These are phyloP conservation scores for Heterobasidion occidentale DNA, from an alignment of 1,284 basidiomycete genomes.

Conservation along the genomic window DNA sequence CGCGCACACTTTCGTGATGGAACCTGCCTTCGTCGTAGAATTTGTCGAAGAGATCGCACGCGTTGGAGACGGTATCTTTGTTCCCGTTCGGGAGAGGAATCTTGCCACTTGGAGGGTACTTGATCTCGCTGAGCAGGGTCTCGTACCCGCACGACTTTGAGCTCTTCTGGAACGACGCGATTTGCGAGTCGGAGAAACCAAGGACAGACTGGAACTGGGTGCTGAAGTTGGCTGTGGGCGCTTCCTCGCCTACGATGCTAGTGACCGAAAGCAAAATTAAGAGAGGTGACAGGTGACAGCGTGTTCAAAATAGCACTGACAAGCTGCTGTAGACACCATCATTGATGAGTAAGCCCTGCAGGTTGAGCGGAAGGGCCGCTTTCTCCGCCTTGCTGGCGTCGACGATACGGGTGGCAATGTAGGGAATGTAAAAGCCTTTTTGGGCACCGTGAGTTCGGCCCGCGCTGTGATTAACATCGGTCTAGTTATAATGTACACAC, in stretches of 20 bases:
- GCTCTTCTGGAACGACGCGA: background rate
- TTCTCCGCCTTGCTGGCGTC: background rate
- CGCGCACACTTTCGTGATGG: background rate
- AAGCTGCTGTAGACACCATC: slow-evolving; percentile 2
- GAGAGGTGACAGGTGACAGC: too few species aligned
- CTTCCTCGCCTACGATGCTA: background rate
- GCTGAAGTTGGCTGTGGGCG: background rate
- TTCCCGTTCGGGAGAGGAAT: background rate
- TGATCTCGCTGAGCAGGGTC: background rate
- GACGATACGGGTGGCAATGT: background rate
- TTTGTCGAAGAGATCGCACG: background rate
- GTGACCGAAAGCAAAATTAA: too few species aligned
- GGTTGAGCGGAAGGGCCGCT: background rate
- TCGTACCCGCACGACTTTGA: background rate
- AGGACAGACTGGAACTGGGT: background rate
- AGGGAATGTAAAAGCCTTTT: background rate
- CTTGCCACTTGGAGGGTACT: background rate
- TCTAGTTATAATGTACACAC: background rate
- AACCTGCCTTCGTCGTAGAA: background rate
- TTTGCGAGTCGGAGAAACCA: background rate
- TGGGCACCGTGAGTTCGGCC: background rate
- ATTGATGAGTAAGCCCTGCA: slow-evolving; percentile 1
- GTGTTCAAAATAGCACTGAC: background rate
- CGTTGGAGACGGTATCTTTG: background rate
- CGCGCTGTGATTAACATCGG: too few species aligned